Evolutionary conservation across 1,139 yeast species (phyloP).

Genomic region (Saccharomycopsis crataegensis): DNA sequence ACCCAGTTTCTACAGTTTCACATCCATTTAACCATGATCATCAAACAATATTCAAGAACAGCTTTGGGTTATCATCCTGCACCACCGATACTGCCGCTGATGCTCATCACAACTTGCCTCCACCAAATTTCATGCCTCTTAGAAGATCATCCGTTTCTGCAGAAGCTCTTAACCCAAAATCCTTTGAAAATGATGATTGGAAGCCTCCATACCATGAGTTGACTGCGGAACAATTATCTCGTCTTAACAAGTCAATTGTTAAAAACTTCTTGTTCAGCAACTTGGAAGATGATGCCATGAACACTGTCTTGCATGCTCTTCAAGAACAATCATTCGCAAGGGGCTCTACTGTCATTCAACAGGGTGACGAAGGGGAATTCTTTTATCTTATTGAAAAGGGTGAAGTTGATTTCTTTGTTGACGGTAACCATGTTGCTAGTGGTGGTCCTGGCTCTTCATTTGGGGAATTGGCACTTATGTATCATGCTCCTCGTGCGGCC

Average conservation of each 20-base stretch:
- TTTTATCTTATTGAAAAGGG: slow-evolving; percentile 88
- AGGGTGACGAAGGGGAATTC: slow-evolving; percentile 96
- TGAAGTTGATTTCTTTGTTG: slow-evolving; percentile 69
- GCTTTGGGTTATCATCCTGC: slow-evolving; percentile 34
- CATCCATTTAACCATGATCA: background rate
- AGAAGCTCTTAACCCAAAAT: slow-evolving; percentile 43
- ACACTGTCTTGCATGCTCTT: slow-evolving; percentile 74
- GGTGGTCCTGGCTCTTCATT: slow-evolving; percentile 84
- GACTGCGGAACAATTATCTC: slow-evolving; percentile 53
- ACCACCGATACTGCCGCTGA: background rate
- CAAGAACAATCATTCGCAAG: slow-evolving; percentile 58
- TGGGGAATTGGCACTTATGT: slow-evolving; percentile 96
- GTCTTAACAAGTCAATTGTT: slow-evolving; percentile 64
- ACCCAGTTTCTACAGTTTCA: background rate
- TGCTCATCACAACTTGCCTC: background rate
- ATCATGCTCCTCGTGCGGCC: slow-evolving; percentile 96
- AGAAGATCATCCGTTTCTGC: slow-evolving; percentile 87
- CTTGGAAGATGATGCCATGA: slow-evolving; percentile 65
- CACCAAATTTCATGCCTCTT: slow-evolving; percentile 32
- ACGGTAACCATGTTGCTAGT: slow-evolving; percentile 64
- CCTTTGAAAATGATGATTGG: slow-evolving; percentile 55
- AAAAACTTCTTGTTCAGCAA: slow-evolving; percentile 78
- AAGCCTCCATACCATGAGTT: slow-evolving; percentile 65
- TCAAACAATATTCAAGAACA: slow-evolving; percentile 34
- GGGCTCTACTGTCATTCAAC: slow-evolving; percentile 67